Base-by-base conservation (phyloP, 2,329 filamentous ascomycete genomes). In the Chaetomium globosum region DNA sequence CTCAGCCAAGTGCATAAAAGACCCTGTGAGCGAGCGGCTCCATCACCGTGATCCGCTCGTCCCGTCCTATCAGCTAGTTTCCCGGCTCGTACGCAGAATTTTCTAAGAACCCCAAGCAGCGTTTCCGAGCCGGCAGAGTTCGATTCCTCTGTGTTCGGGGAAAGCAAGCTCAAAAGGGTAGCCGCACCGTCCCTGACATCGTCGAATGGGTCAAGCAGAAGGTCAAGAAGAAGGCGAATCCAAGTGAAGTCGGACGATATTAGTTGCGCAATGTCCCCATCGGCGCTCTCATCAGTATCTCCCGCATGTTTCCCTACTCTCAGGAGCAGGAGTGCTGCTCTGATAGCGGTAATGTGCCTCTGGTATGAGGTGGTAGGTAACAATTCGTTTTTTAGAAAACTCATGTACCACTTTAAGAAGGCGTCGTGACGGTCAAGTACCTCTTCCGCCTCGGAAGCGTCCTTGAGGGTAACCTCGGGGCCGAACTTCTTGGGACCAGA, bases 1-100 rank as follows among this genome's bases (percentile, higher is more conserved):
- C 74, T 73, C 16, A 84, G 80, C 74, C 87, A 85, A 49, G 80
- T 80, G 73, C 88, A 91, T 4, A 92, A 76, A 19, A 96, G 79
- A 49, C 90, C 87, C 67, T 89, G 90, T 2, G 89, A 82, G 61
- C 92, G 87, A 39, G 93, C 94, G 56, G 95, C 88, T 10, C 94
- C 94, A 77, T 99, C 94, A 1, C 93, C 93, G 75, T 97, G 92
- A 74, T 98, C 93, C 13, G 93, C 94, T 67, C 95, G 85, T 26
- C 92, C 92, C 4, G 92, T 96, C 30, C 80, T 81, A 26, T 87
- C 82, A 65, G 91, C 88, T 39, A 85, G 79, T 4, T 77, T 76
- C 64, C 89, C 84, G 1, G 87, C 85, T 61, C 81, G 80, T 1
- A 68, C 71, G 48, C 85, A 79, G 62, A 88, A 84, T 19, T 78